Evolutionary conservation across 1,284 basidiomycete genomes (phyloP).

Genomic region (Exobasidium cylindrosporum): DNA sequence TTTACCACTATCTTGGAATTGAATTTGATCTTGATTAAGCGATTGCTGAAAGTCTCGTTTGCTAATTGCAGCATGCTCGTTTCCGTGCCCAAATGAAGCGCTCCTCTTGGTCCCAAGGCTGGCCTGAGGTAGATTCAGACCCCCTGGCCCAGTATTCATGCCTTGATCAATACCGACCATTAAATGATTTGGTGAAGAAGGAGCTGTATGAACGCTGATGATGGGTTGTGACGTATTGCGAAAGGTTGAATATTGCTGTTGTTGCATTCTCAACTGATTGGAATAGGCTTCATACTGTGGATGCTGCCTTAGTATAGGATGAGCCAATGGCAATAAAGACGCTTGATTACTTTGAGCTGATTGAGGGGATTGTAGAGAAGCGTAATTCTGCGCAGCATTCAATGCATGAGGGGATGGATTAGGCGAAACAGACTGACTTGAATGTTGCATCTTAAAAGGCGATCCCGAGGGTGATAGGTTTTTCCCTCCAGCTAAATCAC

Average conservation of each 20-base stretch:
- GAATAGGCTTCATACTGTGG: constrained; percentile 9
- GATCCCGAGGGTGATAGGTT: not conserved
- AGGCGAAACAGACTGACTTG: not conserved
- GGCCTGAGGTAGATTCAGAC: not conserved
- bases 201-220: constrained; percentile 9
- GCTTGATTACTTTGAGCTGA: not conserved
- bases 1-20: constrained; percentile 1
- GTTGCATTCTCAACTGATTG: constrained; percentile 8
- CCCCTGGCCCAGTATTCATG: not conserved
- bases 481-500: not conserved
- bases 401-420: not conserved
- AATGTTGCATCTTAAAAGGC: not conserved
- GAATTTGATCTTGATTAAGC: not conserved
- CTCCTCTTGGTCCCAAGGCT: not conserved
- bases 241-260: not conserved
- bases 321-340: constrained; percentile 6
- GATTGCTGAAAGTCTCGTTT: not conserved
- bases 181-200: not conserved
- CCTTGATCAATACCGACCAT: not conserved
- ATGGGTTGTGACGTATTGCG: not conserved
- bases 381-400: not conserved
- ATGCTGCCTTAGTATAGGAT: constrained; percentile 7
- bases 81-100: not conserved
- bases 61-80: not conserved
- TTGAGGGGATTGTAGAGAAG: not conserved